These are phyloP conservation scores for Spergularia azorica DNA, from an alignment of 179 eudicot species.

Conservation along the genomic window DNA sequence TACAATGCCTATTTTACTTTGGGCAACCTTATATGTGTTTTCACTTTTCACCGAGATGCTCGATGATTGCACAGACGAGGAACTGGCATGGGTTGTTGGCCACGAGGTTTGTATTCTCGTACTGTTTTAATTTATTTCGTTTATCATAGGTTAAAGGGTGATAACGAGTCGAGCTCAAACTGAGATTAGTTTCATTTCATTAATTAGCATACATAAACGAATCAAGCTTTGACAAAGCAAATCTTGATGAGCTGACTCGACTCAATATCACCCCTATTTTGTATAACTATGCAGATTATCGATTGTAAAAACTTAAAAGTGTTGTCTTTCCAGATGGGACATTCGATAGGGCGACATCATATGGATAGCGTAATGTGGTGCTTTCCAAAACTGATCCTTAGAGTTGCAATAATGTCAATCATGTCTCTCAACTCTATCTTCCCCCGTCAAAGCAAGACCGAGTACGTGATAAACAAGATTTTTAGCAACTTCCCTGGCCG, in stretches of 20 bases:
- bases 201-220: too few species aligned
- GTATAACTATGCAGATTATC: neutral
- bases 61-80: constrained; percentile 8
- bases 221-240: too few species aligned
- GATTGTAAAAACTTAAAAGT: neutral
- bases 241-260: neutral
- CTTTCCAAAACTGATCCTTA: neutral
- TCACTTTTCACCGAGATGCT: neutral
- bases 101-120: constrained; percentile 12
- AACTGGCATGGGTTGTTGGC: neutral
- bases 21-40: too few species aligned
- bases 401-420: too few species aligned
- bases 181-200: too few species aligned
- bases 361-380: neutral
- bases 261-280: neutral
- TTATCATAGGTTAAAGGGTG: too few species aligned
- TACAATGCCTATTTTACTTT: neutral
- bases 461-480: neutral
- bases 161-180: too few species aligned
- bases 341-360: neutral
- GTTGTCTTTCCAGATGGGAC: constrained; percentile 6
- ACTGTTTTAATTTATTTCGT: too few species aligned
- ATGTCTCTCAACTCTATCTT: too few species aligned
- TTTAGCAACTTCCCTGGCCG: neutral
- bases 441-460: neutral